Conservation (phyloP, 768 basidiomycete species). For the Phanerochaete carnosa region DNA sequence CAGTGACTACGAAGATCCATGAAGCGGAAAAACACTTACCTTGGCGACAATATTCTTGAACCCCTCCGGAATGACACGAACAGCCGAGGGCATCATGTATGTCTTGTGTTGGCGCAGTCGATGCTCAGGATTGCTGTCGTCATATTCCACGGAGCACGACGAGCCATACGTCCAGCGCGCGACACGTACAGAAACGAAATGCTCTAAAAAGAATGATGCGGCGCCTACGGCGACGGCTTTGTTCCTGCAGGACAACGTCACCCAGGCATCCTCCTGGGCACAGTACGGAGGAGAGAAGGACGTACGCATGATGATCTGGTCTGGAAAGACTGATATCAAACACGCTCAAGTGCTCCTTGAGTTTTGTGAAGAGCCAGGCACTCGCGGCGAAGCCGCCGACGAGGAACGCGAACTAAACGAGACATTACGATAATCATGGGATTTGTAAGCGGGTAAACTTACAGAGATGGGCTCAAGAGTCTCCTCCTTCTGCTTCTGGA, state of each 20-base stretch:
- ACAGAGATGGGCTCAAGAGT: background rate
- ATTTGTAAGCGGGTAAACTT: background rate
- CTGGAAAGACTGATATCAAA: background rate
- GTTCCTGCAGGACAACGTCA: constrained; percentile 25
- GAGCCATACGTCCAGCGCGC: constrained; percentile 48
- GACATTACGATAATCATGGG: background rate
- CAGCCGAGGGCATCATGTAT: constrained; percentile 29
- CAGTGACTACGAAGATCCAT: background rate
- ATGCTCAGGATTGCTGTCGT: constrained; percentile 39
- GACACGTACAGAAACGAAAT: constrained; percentile 45
- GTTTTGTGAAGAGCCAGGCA: background rate
- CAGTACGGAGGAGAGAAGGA: too few relatives aligned
- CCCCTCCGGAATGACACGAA: background rate
- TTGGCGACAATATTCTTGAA: constrained; percentile 11
- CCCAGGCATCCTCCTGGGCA: background rate
- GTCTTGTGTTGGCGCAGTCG: constrained; percentile 27
- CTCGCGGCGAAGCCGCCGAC: constrained; percentile 3
- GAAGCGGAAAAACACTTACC: background rate
- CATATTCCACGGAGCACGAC: constrained; percentile 34
- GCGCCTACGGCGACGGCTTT: constrained; percentile 55
- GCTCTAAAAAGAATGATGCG: constrained; percentile 40
- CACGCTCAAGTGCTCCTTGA: background rate
- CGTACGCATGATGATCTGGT: constrained; percentile 2
- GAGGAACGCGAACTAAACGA: background rate
- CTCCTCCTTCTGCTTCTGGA: constrained; percentile 26